Conservation (phyloP, 164 flowering plant genomes). For the Amborella trichopoda region DNA sequence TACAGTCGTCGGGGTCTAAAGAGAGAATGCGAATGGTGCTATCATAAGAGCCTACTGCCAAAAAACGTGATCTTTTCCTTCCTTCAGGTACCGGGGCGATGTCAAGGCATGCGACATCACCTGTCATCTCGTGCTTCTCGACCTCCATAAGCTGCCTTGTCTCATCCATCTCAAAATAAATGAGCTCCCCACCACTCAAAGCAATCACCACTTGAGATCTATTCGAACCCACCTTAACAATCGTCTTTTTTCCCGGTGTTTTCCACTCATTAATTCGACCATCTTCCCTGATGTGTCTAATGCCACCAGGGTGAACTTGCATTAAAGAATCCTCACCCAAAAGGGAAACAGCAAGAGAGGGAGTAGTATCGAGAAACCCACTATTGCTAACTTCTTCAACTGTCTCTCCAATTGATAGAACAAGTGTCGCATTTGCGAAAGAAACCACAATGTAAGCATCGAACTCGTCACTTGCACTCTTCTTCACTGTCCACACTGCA, state of each 20-base stretch:
- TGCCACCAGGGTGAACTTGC: conserved; percentile 99
- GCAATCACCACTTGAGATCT: conserved; percentile 97
- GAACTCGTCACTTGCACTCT: conserved; percentile 87
- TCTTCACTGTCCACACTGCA: conserved; percentile 98
- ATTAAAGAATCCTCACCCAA: conserved; percentile 95
- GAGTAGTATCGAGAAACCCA: conserved; percentile 96
- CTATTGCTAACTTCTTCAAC: conserved; percentile 98
- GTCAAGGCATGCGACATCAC: conserved; percentile 96
- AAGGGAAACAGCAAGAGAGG: conserved; percentile 88
- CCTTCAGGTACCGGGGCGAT: conserved; percentile 99
- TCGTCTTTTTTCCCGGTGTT: conserved; percentile 96
- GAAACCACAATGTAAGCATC: conserved; percentile 99
- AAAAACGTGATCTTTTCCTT: conserved; percentile 91
- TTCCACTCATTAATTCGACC: conserved; percentile 98
- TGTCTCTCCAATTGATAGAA: conserved; percentile 98
- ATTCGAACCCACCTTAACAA: conserved; percentile 93
- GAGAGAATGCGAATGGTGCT: conserved; percentile 88
- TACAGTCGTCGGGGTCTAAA: conserved; percentile 93
- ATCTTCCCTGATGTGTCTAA: conserved; percentile 96
- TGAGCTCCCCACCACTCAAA: conserved; percentile 93
- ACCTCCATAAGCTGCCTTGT: conserved; percentile 96
- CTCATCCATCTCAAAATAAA: conserved; percentile 92
- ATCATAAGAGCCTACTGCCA: conserved; percentile 95
- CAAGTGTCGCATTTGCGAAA: conserved; percentile 92
- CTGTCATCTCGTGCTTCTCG: conserved; percentile 96